Conservation (phyloP, 164 flowering plant species). For the Cinnamomum micranthum region DNA sequence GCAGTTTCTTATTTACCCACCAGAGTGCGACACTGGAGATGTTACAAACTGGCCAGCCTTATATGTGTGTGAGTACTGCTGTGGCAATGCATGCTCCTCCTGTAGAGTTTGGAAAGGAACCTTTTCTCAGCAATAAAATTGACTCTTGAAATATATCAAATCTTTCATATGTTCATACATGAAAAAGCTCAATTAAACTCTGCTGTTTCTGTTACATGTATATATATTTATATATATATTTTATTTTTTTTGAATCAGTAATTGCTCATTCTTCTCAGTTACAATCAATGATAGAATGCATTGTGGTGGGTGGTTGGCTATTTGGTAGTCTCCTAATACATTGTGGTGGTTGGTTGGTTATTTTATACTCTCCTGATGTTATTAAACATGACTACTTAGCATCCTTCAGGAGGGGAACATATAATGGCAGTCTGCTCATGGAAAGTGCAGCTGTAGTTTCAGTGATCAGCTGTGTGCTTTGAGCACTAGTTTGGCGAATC, state of each 20-base stretch:
- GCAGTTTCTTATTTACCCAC: slow-evolving; percentile 38
- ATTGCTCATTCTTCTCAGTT: background rate
- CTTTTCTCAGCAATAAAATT: background rate
- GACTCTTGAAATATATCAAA: background rate
- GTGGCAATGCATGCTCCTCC: slow-evolving; percentile 86
- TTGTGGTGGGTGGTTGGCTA: background rate
- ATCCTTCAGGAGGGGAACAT: no score
- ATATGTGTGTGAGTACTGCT: slow-evolving; percentile 48
- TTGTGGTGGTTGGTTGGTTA: background rate
- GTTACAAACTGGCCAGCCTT: slow-evolving; percentile 66
- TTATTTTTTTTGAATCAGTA: no score
- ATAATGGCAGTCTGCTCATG: no score
- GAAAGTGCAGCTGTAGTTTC: no score
- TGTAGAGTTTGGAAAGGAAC: slow-evolving; percentile 18
- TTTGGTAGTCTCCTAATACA: background rate
- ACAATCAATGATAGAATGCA: no score
- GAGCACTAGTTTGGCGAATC: no score
- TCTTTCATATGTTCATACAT: background rate
- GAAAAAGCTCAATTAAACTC: background rate
- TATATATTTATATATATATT: no score
- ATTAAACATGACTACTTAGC: no score
- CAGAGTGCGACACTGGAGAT: slow-evolving; percentile 85
- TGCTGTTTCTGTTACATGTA: no score
- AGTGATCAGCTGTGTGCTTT: no score
- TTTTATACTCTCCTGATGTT: background rate